A percentile compares a stretch with the other conserved stretches of the same genome.
These are phyloP conservation scores for Citrus inodora DNA, from an alignment of 345 rosid genomes.

Conservation along the genomic window DNA sequence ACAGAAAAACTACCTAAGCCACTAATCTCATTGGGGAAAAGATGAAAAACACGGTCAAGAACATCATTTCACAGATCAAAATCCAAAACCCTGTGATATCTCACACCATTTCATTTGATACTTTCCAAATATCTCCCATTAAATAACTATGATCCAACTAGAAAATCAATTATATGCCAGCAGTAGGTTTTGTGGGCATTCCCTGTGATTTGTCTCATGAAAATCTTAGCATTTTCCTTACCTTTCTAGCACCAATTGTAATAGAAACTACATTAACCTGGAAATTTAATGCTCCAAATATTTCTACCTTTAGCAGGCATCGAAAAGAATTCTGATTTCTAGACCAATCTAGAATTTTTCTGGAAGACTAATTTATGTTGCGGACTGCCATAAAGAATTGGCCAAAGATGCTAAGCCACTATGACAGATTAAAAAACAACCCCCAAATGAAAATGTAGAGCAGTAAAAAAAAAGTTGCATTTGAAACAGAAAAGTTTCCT, in stretches of 20 bases:
- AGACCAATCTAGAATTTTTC: not conserved
- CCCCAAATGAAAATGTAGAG: not conserved
- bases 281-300: no score
- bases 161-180: not conserved
- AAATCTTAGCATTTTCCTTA: not conserved
- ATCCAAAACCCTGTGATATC: not conserved
- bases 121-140: not conserved
- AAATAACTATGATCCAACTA: not conserved
- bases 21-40: not conserved
- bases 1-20: not conserved
- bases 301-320: not conserved
- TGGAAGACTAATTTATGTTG: not conserved
- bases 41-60: not conserved
- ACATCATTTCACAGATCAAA: not conserved
- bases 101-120: not conserved
- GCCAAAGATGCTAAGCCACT: not conserved
- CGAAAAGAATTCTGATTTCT: not conserved
- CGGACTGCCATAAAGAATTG: not conserved
- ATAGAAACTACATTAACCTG: not conserved
- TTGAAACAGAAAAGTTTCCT: not conserved
- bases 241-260: not conserved
- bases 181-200: not conserved
- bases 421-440: not conserved
- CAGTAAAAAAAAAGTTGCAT: not conserved
- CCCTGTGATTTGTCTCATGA: not conserved